Evolutionary conservation across 495 filamentous ascomycete species (phyloP).

Genomic region (Xylaria castorea): DNA sequence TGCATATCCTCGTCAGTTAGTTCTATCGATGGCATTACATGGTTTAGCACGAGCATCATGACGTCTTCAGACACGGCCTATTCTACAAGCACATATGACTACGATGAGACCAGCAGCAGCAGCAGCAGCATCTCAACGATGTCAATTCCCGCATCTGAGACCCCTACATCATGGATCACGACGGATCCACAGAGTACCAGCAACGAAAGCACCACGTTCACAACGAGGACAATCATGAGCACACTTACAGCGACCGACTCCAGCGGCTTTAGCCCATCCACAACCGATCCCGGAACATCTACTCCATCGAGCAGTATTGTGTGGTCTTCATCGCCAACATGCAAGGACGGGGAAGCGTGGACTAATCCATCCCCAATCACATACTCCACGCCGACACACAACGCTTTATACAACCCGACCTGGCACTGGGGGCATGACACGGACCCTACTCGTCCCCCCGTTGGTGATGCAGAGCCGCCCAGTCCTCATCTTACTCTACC

Average conservation of each 20-base stretch:
- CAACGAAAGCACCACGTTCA: neutral
- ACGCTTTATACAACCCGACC: neutral
- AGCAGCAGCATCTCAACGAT: neutral
- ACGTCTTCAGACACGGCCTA: neutral
- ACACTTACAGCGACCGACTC: neutral
- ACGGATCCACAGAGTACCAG: neutral
- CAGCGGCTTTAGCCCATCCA: neutral
- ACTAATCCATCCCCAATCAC: neutral
- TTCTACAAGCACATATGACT: no score
- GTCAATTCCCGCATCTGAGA: neutral
- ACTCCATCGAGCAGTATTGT: neutral
- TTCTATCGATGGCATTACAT: neutral
- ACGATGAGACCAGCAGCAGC: neutral
- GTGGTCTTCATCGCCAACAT: neutral
- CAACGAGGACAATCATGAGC: neutral
- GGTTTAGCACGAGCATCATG: neutral
- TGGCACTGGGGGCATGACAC: neutral
- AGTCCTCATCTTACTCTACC: neutral
- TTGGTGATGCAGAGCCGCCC: neutral
- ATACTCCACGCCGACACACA: neutral
- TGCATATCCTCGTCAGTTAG: neutral
- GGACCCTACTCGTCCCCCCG: neutral
- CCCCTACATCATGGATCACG: neutral
- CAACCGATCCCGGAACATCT: neutral
- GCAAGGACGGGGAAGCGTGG: neutral